Evolutionary conservation across 495 filamentous ascomycete species (phyloP).

Genomic region (Penicillium parvum): DNA sequence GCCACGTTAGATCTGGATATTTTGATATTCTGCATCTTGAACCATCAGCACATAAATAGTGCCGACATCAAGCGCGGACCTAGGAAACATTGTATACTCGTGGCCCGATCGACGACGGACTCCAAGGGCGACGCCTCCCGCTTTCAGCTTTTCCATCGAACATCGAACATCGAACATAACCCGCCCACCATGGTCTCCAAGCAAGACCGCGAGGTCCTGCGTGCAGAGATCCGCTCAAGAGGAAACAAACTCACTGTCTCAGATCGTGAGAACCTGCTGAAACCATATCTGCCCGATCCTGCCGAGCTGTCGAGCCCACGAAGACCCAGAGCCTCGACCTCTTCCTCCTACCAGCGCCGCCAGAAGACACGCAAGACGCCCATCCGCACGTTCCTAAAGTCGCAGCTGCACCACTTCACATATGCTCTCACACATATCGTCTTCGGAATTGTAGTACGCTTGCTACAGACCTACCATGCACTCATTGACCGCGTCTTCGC

Average conservation of each 20-base stretch:
- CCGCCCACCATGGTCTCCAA: slow-evolving; percentile 47
- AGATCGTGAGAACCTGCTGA: slow-evolving; percentile 67
- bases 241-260: slow-evolving; percentile 56
- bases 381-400: slow-evolving; percentile 63
- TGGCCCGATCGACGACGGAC: too few species aligned
- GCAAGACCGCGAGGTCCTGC: slow-evolving; percentile 55
- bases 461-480: slow-evolving; percentile 73
- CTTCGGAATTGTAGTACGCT: slow-evolving; percentile 81
- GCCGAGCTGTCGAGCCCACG: slow-evolving; percentile 31
- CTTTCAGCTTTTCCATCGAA: background rate
- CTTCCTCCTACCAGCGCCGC: slow-evolving; percentile 25
- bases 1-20: background rate
- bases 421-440: slow-evolving; percentile 72
- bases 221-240: slow-evolving; percentile 55
- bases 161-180: background rate
- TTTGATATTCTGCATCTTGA: too few species aligned
- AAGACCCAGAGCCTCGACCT: slow-evolving; percentile 8
- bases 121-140: background rate
- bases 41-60: too few species aligned
- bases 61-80: slow-evolving; percentile 1
- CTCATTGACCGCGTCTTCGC: slow-evolving; percentile 69
- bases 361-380: slow-evolving; percentile 40
- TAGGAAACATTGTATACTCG: background rate
- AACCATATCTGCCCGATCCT: slow-evolving; percentile 69
- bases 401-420: slow-evolving; percentile 61